Evolutionary conservation across 2,329 filamentous ascomycete species (phyloP).

Genomic region (Parafenestella ontariensis): DNA sequence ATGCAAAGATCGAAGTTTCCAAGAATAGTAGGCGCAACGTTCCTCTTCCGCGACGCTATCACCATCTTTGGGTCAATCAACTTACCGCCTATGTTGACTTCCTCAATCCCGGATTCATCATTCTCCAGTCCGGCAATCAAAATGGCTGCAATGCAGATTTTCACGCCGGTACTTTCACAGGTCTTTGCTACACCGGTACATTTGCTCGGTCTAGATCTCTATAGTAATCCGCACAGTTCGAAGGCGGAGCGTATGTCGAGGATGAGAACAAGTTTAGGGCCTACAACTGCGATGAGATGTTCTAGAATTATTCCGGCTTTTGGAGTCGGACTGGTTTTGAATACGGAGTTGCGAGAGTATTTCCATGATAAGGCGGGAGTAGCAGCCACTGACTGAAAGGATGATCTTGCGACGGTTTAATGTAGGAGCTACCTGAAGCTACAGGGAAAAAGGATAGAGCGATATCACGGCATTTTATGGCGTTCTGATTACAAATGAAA

Average conservation of each 20-base stretch:
- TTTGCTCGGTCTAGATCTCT: conserved; percentile 35
- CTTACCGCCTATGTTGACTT: conserved; percentile 32
- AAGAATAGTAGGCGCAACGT: conserved; percentile 27
- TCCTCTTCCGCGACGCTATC: conserved; percentile 37
- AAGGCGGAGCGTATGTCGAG: conserved; percentile 8
- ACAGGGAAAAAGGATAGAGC: background rate
- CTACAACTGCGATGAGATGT: conserved; percentile 35
- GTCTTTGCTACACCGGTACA: conserved; percentile 37
- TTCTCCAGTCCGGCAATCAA: conserved; percentile 24
- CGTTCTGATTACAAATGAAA: background rate
- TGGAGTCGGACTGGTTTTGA: conserved; percentile 34
- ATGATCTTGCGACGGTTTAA: background rate
- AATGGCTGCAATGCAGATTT: conserved; percentile 32
- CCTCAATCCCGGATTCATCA: conserved; percentile 22
- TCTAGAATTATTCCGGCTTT: conserved; percentile 40
- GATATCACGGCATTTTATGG: background rate
- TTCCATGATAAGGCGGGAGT: conserved; percentile 19
- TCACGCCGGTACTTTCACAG: conserved; percentile 39
- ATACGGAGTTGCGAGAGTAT: conserved; percentile 28
- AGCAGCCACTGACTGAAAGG: background rate
- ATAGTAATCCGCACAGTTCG: conserved; percentile 19
- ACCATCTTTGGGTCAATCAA: conserved; percentile 43
- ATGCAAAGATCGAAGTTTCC: conserved; percentile 16
- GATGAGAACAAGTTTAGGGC: conserved; percentile 22
- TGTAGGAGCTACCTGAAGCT: background rate